Evolutionary conservation across 805 yeast species (phyloP), one percentile per base, ranked within the genome.

Genomic region (Myxozyma sirexii): DNA sequence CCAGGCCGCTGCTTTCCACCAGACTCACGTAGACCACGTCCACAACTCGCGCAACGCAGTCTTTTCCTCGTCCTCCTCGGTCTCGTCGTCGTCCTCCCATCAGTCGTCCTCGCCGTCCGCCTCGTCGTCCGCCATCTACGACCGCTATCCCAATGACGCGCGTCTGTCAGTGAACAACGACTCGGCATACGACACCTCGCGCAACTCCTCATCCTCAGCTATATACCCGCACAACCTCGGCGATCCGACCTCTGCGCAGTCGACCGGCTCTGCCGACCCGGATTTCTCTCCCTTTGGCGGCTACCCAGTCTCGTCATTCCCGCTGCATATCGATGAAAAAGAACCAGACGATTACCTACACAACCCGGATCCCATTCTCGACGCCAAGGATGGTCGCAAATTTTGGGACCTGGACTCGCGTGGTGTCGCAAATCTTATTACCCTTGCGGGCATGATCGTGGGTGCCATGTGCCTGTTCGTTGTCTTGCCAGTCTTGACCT

Each of bases 301-400:
- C 15, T 93, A 89, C 74, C 98, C 99, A 0, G 96, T 97, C 7
- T 80, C 91, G 17, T 85, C 90, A 3, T 93, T 93, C 76, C 99
- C 99, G 1, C 77, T 93, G 58, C 86, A 83, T 67, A 84, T 94
- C 64, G 97, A 93, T 60, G 98, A 93, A 68, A 90, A 90, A 74
- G 99, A 93, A 74, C 87, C 88, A 8, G 99, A 93, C 76, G 99
- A 93, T 74, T 92, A 90, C 71, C 73, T 94, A 66, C 98, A 93
- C 75, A 94, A 93, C 74, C 98, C 98, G 1, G 97, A 93, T 73
- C 97, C 97, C 8, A 86, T 91, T 38, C 88, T 85, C 46, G 99
- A 94, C 72, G 97, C 96, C 23, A 83, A 85, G 60, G 84, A 86
- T 69, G 96, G 90, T 67, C 67, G 76, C 17, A 56, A 62, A 29